Base-by-base conservation (phyloP, 202 grass and related monocot genomes). In the Schoenoplectus triqueter region DNA sequence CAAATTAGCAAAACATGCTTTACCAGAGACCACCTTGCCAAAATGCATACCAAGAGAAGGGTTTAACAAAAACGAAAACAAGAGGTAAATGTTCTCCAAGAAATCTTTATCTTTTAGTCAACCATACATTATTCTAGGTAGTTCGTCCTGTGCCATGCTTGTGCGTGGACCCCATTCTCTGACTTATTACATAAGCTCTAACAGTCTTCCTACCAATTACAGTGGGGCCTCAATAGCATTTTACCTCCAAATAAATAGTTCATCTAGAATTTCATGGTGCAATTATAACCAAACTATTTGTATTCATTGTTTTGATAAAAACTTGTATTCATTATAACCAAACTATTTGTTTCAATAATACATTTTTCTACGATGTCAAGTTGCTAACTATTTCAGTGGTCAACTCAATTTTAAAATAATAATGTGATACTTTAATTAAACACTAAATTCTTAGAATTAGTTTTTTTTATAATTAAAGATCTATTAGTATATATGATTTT, bases 171-270 rank as follows among this genome's bases (percentile, higher is more conserved):
- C 60, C 80, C 42, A 66, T 64, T 40, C 6, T 67, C 80, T 82
- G 80, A 49, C 46, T 82, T 41, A 66, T 66, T 65, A 82, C 80
- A 82, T 65, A 67, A 65, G 80, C 80, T 82, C 62, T 67, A 82
- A 82, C 62, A 82, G 80, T 82, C 3, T 66, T 46, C 60, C 80
- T 41, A 50, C 11, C 31, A 31, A 31, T 82, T 66, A 81, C 18
- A 7, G 60, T 82, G 64, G 80, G 60, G 5, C 80, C 57, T 41
- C 21, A 14, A 49, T 66, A 64, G 6, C 80, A 82, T 82, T 82
- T 82, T 59, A 82, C 64, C 56, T 67, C 6, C 45, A 48, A 49
- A 13, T 39, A 67, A 57, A 60, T 7, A n/a, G 14, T 11, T 64
- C 45, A 14, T 51, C 80, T 67, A 51, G 5, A 82, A 82, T 82